Evolutionary conservation across 1,284 basidiomycete genomes (phyloP).

Genomic region (Anthracocystis walkeri): DNA sequence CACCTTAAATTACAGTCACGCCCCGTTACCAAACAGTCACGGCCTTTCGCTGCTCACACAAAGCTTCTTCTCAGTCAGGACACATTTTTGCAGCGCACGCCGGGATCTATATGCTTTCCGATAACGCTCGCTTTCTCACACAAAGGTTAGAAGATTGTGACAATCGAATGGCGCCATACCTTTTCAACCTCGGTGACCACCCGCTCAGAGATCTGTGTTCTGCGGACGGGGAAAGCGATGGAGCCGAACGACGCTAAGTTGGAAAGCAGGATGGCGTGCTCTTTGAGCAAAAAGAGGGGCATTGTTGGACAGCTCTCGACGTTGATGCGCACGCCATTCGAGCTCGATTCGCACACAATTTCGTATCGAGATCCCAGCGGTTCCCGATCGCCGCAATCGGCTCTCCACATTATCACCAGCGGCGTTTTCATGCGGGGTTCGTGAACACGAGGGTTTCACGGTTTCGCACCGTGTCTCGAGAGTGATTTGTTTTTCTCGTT

Average conservation of each 20-base stretch:
- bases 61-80: too few relatives aligned
- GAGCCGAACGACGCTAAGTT: slow-evolving; percentile 18
- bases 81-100: too few relatives aligned
- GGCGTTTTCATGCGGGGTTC: too few relatives aligned
- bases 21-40: neutral
- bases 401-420: too few relatives aligned
- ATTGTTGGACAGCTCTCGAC: slow-evolving; percentile 19
- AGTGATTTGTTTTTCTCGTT: neutral
- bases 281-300: neutral
- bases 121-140: too few relatives aligned
- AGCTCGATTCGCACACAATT: slow-evolving; percentile 17
- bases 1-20: neutral
- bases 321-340: slow-evolving; percentile 21
- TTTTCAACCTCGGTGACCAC: too few relatives aligned
- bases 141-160: too few relatives aligned
- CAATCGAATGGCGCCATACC: too few relatives aligned
- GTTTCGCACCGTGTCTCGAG: too few relatives aligned
- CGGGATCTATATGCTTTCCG: too few relatives aligned
- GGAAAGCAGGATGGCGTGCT: slow-evolving; percentile 23
- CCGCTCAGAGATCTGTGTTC: neutral
- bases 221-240: slow-evolving; percentile 7
- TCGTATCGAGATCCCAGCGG: neutral
- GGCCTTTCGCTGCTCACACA: neutral
- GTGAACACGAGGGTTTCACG: too few relatives aligned
- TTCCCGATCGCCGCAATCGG: neutral